Base-by-base conservation (phyloP, 768 basidiomycete genomes). In the Guyanaporus albipodus region DNA sequence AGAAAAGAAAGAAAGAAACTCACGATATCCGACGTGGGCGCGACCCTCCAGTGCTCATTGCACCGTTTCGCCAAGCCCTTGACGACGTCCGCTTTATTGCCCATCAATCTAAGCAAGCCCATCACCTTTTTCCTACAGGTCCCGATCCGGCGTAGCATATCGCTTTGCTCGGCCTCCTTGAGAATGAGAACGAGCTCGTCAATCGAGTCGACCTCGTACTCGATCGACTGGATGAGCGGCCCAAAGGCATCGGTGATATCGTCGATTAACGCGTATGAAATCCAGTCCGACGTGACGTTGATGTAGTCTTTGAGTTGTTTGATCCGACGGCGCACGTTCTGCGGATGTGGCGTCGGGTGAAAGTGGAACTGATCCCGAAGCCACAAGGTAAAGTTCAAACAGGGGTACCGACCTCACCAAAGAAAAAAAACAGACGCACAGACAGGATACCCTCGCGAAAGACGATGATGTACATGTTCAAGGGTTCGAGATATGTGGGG, bases 391-490 rank as follows among this genome's bases (percentile, higher is more conserved):
- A 38, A 47, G 52, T 34, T 39, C 17, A 33, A 27, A 32, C 8
- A 3, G 5, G 32, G 15, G 10, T 8, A 8, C 26, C 1, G 10
- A n/a, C 36, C 19, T 2, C 18, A 18, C 9, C 17, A 21, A 32
- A 39, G 11, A 41, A n/a, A 21, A 37, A 9, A 42, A 14, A 18
- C 18, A 2, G 7, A 76, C 85, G 59, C 59, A 96, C 94, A 8
- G 92, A 96, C 39, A 98, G 73, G 2, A 84, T 97, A 15, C 96
- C 96, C 65, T 98, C 96, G 19, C 95, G 79, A 72, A 99, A 97
- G 39, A 99, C 96, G 57, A 98, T 89, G 57, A 99, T 95, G 70
- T 99, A 99, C 95, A 97, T 98, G 70, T 99, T 99, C 54, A 98
- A 75, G 14, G 96, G 96, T 66, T 99, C 95, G 37, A 99, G 83